These are phyloP conservation scores for Phytopythium ostracodes DNA, from an alignment of 352 stramenopile genomes.

Conservation along the genomic window DNA sequence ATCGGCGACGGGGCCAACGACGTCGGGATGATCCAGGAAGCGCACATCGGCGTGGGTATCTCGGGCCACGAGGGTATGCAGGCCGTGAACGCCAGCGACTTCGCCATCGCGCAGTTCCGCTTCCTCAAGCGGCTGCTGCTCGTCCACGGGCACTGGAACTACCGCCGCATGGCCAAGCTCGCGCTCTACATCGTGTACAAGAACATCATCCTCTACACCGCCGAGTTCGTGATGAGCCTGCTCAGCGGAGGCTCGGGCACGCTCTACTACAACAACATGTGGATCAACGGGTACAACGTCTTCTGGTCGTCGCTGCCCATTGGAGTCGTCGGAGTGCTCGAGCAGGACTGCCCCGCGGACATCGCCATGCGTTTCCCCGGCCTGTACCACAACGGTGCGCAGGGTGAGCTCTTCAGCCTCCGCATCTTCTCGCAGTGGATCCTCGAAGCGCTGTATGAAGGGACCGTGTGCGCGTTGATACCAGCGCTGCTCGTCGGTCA, in stretches of 20 bases:
- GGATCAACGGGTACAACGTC: slow-evolving; percentile 95
- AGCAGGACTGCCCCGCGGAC: slow-evolving; percentile 71
- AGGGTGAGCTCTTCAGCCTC: slow-evolving; percentile 81
- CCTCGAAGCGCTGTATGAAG: slow-evolving; percentile 74
- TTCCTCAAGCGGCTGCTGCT: slow-evolving; percentile 95
- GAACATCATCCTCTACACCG: slow-evolving; percentile 91
- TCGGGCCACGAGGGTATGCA: slow-evolving; percentile 98
- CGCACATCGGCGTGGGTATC: slow-evolving; percentile 98
- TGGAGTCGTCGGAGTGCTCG: slow-evolving; percentile 63
- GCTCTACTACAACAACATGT: slow-evolving; percentile 88
- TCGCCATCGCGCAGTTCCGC: slow-evolving; percentile 98
- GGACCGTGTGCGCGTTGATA: slow-evolving; percentile 60
- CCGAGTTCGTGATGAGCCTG: slow-evolving; percentile 87
- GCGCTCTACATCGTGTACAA: slow-evolving; percentile 99
- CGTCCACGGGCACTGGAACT: slow-evolving; percentile 98
- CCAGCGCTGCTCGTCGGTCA: slow-evolving; percentile 53
- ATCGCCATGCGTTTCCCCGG: slow-evolving; percentile 77
- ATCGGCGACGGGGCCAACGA: slow-evolving; percentile 99
- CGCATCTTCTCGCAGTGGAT: slow-evolving; percentile 83
- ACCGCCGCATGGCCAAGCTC: slow-evolving; percentile 94
- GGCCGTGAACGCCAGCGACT: slow-evolving; percentile 97
- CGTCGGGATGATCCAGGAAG: slow-evolving; percentile 99
- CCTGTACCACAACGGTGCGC: slow-evolving; percentile 74
- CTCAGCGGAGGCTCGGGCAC: slow-evolving; percentile 70
- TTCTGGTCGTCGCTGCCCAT: slow-evolving; percentile 95